Percentiles rank a stretch among this genome's conserved stretches.
Evolutionary conservation across 331 rosid species (phyloP).

Genomic region (Erythrophleum ivorense): DNA sequence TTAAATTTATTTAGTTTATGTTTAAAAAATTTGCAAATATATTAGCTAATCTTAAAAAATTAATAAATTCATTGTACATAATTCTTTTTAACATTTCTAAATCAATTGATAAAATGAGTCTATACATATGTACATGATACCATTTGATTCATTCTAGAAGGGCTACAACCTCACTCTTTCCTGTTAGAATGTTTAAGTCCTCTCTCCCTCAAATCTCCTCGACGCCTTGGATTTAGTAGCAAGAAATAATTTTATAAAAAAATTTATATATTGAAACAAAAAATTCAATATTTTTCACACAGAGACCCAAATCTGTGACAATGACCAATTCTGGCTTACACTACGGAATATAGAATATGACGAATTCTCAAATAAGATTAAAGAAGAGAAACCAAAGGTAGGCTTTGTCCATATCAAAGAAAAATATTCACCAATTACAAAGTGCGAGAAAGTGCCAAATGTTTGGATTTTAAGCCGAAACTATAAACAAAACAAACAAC

Average conservation of each 20-base stretch:
- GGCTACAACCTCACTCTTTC: too few relatives aligned
- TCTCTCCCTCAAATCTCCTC: too few relatives aligned
- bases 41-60: too few relatives aligned
- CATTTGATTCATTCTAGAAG: too few relatives aligned
- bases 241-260: too few relatives aligned
- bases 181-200: too few relatives aligned
- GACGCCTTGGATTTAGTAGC: not conserved
- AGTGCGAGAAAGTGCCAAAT: slow-evolving; percentile 27
- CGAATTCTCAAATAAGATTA: not conserved
- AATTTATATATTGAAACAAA: not conserved
- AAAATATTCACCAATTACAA: slow-evolving; percentile 10
- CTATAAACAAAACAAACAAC: slow-evolving; percentile 32
- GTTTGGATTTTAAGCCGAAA: slow-evolving; percentile 34
- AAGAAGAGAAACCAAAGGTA: slow-evolving; percentile 29
- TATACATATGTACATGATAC: too few relatives aligned
- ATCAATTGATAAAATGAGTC: too few relatives aligned
- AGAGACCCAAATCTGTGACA: not conserved
- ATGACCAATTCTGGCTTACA: slow-evolving; percentile 35
- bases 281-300: not conserved
- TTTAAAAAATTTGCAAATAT: too few relatives aligned
- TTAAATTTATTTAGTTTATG: too few relatives aligned
- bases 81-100: too few relatives aligned
- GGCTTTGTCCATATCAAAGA: slow-evolving; percentile 45
- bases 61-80: too few relatives aligned
- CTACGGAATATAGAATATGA: not conserved